Base-by-base conservation (phyloP, 768 basidiomycete species). In the Candolleomyces aberdarensis region DNA sequence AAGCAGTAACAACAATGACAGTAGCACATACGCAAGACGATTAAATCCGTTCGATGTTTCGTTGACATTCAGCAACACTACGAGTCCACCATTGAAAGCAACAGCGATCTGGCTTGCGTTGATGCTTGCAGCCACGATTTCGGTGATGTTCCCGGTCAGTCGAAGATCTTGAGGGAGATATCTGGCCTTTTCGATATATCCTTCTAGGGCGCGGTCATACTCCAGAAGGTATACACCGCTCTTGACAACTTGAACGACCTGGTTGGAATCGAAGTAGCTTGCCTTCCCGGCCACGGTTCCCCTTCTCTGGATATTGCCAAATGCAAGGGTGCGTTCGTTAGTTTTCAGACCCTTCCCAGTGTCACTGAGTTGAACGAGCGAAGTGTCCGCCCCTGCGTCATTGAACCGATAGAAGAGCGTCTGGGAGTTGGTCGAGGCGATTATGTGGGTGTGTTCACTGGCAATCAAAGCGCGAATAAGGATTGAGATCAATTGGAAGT, bases 171-270 rank as follows among this genome's bases (percentile, higher is more conserved):
- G 17, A 7, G 60, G 60, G 5, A 31, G 29, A 78, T 82, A 85
- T n/a, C 72, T 60, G 56, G 75, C 71, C 43, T 79, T 64, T 40
- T 74, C 74, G 10, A 66, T 67, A 67, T 82, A 86, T n/a, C 73
- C 65, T 5, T 73, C 73, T 9, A 83, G 63, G 4, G 67, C 67
- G 1, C 71, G 41, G 63, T 91, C 83, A 66, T 80, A 84, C 63
- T 88, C 81, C 5, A 91, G 70, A 20, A 92, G 72, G 20, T 76
- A 69, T 5, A 86, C 80, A 5, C 80, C 83, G 17, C 74, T 75
- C 5, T 82, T 73, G 1, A 91, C 91, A 15, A 94, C 87, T 72
- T 96, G 94, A 0, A 93, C 81, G 8, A 88, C 78, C 5, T 84
- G 72, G n/a, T 79, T 70, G 0, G 87, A 85, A 54, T 83, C 74